Conservation (phyloP, 129 eudicot genomes). For the Chrysanthemum lavandulifolium region DNA sequence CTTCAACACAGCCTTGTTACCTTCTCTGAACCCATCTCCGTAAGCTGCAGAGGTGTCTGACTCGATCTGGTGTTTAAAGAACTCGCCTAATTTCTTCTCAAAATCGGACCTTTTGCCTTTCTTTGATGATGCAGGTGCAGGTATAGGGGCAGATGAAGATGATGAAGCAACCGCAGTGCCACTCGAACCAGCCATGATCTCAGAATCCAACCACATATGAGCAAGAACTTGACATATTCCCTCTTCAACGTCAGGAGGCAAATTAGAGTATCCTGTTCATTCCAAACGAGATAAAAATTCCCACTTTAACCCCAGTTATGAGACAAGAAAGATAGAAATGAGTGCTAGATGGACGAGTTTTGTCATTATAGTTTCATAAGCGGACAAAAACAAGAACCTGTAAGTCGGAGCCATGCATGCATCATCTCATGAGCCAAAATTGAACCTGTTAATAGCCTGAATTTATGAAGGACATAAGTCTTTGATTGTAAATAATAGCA, state of each 20-base stretch:
- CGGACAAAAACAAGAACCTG: constrained; percentile 40
- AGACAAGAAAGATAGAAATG: neutral
- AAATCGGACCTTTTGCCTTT: constrained; percentile 77
- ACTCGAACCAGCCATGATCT: constrained; percentile 68
- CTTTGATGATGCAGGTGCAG: constrained; percentile 55
- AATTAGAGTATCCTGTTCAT: constrained; percentile 68
- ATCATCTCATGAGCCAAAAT: constrained; percentile 99
- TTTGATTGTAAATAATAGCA: constrained; percentile 10
- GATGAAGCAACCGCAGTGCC: constrained; percentile 37
- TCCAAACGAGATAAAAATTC: neutral
- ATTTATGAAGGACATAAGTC: constrained; percentile 8
- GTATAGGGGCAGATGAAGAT: constrained; percentile 45
- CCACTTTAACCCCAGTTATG: constrained; percentile 8
- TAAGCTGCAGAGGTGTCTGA: constrained; percentile 85
- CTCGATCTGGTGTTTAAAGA: constrained; percentile 89
- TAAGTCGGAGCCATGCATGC: constrained; percentile 99
- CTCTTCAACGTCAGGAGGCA: constrained; percentile 90
- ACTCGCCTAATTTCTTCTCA: constrained; percentile 89
- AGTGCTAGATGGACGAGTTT: neutral
- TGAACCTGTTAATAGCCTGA: constrained; percentile 92
- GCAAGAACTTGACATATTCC: constrained; percentile 97
- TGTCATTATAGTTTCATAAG: neutral
- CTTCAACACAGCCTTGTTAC: constrained; percentile 81
- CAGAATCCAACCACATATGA: constrained; percentile 97
- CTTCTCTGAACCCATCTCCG: constrained; percentile 95